phyloP scores from a whole-genome alignment of 78 protist genomes.

The Abeoforma whisleri region DNA sequence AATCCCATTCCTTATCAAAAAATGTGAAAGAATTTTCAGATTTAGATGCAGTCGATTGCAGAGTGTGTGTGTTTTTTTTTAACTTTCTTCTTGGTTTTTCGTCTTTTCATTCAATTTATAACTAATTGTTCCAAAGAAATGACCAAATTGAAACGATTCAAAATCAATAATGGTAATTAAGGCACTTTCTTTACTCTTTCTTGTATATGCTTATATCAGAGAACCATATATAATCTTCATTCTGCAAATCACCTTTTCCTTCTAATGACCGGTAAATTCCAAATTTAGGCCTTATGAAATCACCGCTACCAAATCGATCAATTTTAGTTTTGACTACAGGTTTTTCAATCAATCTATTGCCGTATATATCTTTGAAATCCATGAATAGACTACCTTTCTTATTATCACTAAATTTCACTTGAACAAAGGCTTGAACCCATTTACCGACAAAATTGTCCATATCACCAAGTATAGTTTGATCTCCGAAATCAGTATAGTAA shows the following conservation, averaged over 20 bases:
- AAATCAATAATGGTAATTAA: too few relatives aligned
- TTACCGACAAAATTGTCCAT: neutral
- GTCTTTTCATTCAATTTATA: too few relatives aligned
- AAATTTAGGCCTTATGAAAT: neutral
- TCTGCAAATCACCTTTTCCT: neutral
- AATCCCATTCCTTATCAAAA: too few relatives aligned
- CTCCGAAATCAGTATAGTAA: neutral
- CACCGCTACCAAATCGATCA: neutral
- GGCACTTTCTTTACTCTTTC: neutral
- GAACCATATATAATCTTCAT: neutral
- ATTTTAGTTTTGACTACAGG: neutral
- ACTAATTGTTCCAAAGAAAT: too few relatives aligned
- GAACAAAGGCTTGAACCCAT: neutral
- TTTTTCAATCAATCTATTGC: neutral
- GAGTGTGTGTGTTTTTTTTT: too few relatives aligned
- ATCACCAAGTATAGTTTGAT: neutral
- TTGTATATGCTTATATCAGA: neutral
- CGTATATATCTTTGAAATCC: neutral
- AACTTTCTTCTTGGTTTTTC: too few relatives aligned
- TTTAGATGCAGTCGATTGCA: too few relatives aligned
- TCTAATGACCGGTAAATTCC: neutral
- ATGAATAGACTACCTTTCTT: neutral
- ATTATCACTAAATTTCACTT: too few relatives aligned
- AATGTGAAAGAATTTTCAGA: too few relatives aligned
- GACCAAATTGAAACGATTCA: too few relatives aligned